Percentiles rank a stretch among this genome's conserved stretches.
Conservation (phyloP, 768 basidiomycete species). For the Kwoniella dejecticola region DNA sequence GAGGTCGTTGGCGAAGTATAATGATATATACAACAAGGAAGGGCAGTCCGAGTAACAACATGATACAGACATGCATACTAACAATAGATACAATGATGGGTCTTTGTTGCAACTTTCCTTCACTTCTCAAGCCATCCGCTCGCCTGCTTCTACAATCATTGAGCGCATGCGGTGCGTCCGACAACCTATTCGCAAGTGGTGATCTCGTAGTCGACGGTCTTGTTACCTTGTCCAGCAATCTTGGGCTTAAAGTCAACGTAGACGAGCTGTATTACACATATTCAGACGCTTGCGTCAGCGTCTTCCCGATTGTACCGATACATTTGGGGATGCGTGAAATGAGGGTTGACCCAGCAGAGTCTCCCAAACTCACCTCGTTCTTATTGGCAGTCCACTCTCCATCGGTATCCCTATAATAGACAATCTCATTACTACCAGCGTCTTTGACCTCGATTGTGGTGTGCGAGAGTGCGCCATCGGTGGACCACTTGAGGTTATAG, state of each 20-base stretch:
- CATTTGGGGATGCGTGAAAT: background rate
- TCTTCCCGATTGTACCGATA: background rate
- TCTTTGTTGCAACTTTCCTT: too few species aligned
- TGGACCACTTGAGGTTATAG: conserved; percentile 51
- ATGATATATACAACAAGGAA: conserved; percentile 28
- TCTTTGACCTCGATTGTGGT: conserved; percentile 52
- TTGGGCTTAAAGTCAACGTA: conserved; percentile 55
- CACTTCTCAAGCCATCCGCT: too few species aligned
- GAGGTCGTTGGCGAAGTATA: conserved; percentile 16
- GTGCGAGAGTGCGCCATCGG: conserved; percentile 48
- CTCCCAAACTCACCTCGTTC: conserved; percentile 40
- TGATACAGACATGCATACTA: background rate
- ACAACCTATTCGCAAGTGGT: conserved; percentile 36
- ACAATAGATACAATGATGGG: conserved; percentile 11
- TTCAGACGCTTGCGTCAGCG: background rate
- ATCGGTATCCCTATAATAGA: conserved; percentile 52
- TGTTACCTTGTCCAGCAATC: conserved; percentile 42
- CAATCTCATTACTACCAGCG: conserved; percentile 46
- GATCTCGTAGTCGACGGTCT: conserved; percentile 51
- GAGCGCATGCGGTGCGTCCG: background rate
- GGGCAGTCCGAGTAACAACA: background rate
- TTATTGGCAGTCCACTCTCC: conserved; percentile 52
- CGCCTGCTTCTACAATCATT: too few species aligned
- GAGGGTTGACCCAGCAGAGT: too few species aligned
- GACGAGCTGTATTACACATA: conserved; percentile 35